Base-by-base conservation (phyloP, 495 filamentous ascomycete species). In the Hypoxylon lienhwacheense region DNA sequence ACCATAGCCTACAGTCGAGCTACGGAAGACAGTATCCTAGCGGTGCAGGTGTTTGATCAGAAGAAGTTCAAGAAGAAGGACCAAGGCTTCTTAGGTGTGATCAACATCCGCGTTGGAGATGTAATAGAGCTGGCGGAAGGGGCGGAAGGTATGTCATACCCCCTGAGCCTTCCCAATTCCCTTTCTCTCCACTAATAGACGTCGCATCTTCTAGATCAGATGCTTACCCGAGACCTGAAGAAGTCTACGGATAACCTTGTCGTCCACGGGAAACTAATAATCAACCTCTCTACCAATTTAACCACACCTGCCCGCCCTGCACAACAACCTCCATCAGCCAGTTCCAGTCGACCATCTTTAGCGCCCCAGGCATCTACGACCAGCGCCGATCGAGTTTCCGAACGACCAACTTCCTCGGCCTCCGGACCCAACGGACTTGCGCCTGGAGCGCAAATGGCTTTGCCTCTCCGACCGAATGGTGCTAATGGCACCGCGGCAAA, bases 31-130 rank as follows among this genome's bases (percentile, higher is more conserved):
- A 96, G 90, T 66, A 97, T 97, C 60, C 81, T 98, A 15, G 91
- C 92, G 14, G 90, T 98, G 32, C 93, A 98, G 69, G 96, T 98
- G 36, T 98, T 98, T 65, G 93, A 98, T 69, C 93, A 98, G 70
- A 97, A 97, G 78, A 98, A 98, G 71, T 98, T 97, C 77, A 98
- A 98, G 77, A 98, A 98, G 81, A 98, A 97, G 88, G 93, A 97
- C 64, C 93, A 98, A 69, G 93, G 93, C 1, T 98, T 98, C 63
- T 81, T 98, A 15, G 93, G 93, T 28, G 93, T 98, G 28, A 96
- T 98, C 60, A 98, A 98, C 69, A 86, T 97, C 50, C 87, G 90
- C 43, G 86, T 97, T 47, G 95, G 93, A 49, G 88, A 90, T 77
- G 87, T 91, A 28, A 88, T 98, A 42, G 93, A 97, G 68, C 70